Percentiles rank a stretch among this genome's conserved stretches.
Conservation (phyloP, 164 flowering plant species). For the Nymphaea thermarum region DNA sequence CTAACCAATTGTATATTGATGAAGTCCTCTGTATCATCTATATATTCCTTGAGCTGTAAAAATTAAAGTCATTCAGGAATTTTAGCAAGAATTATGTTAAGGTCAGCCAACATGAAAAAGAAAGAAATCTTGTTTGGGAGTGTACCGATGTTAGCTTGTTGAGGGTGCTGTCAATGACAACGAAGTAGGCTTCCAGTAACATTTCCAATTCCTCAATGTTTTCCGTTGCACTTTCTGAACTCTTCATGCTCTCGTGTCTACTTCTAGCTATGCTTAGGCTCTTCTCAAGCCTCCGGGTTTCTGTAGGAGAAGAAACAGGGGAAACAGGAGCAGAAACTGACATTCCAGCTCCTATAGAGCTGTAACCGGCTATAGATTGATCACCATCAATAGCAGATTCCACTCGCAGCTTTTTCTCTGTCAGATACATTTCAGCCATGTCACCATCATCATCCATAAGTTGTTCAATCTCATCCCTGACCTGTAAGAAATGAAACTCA, state of each 20-base stretch:
- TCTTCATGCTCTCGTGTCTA: conserved; percentile 72
- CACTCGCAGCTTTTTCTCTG: conserved; percentile 39
- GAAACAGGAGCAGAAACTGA: conserved; percentile 90
- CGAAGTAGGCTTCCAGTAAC: conserved; percentile 91
- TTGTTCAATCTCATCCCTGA: conserved; percentile 51
- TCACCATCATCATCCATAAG: conserved; percentile 57
- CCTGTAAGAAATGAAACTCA: conserved; percentile 17
- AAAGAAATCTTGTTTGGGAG: not conserved
- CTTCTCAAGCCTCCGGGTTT: conserved; percentile 57
- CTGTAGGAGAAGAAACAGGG: conserved; percentile 89
- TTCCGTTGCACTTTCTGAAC: conserved; percentile 51
- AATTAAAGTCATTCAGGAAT: not conserved
- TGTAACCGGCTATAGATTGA: conserved; percentile 50
- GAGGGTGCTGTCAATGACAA: conserved; percentile 81
- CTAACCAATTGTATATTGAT: conserved; percentile 19
- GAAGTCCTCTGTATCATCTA: conserved; percentile 42
- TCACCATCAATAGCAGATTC: conserved; percentile 71
- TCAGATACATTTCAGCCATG: conserved; percentile 53
- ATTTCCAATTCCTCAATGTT: conserved; percentile 83
- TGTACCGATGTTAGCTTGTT: conserved; percentile 83
- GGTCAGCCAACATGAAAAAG: not conserved
- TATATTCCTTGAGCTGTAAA: conserved; percentile 28
- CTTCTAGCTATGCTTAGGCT: conserved; percentile 69
- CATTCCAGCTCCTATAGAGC: conserved; percentile 32
- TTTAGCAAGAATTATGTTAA: not conserved